Evolutionary conservation across 441 rosid genomes (phyloP).

Genomic region (Aquilaria agallochum): DNA sequence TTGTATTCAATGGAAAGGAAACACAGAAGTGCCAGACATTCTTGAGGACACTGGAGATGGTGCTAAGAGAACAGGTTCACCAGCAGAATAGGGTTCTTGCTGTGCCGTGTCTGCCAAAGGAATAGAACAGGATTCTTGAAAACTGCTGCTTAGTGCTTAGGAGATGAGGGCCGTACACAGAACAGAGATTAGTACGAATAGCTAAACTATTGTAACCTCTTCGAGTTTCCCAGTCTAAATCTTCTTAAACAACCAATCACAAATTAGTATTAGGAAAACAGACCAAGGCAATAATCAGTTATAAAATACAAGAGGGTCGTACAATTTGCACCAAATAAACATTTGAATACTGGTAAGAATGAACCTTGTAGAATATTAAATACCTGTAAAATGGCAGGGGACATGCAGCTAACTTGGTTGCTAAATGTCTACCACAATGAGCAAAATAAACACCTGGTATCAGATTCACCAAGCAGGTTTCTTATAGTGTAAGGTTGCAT

Average conservation of each 20-base stretch:
- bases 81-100: conserved; percentile 29
- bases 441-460: no score
- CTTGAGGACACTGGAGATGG: conserved; percentile 26
- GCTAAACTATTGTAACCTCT: background rate
- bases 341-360: no score
- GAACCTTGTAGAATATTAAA: no score
- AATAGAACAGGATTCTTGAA: conserved; percentile 16
- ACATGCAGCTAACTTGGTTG: no score
- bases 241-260: no score
- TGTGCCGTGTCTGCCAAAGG: conserved; percentile 24
- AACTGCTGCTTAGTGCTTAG: background rate
- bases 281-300: background rate
- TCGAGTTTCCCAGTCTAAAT: no score
- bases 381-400: no score
- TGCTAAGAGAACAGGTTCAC: conserved; percentile 33
- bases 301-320: no score
- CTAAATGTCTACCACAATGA: no score
- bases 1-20: conserved; percentile 15
- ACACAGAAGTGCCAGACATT: conserved; percentile 31
- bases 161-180: background rate
- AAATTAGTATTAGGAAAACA: background rate
- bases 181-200: background rate
- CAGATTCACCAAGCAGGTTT: no score
- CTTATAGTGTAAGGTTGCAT: no score
- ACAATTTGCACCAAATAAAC: no score